A percentile compares a stretch with the other conserved stretches of the same genome.
These are phyloP conservation scores for Glaciozyma antarctica DNA, from an alignment of 768 basidiomycete genomes.

Conservation along the genomic window DNA sequence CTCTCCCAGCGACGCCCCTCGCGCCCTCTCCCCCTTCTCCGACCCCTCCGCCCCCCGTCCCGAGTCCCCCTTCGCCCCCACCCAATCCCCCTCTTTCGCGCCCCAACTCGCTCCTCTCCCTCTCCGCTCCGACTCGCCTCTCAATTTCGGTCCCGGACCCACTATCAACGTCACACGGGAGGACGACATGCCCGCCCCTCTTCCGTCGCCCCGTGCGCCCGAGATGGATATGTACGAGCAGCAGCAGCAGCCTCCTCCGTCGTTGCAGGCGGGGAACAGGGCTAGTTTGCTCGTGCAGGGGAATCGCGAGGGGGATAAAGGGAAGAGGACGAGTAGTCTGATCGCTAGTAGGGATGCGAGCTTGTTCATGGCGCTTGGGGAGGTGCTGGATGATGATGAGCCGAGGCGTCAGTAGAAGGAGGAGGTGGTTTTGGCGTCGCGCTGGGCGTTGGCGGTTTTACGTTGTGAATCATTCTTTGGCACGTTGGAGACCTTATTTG, in stretches of 20 bases:
- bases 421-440: no score
- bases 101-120: neutral
- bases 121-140: constrained; percentile 3
- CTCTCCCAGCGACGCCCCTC: no score
- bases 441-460: no score
- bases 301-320: neutral
- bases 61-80: neutral
- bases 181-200: neutral
- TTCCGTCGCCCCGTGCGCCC: neutral
- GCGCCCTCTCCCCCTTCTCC: no score
- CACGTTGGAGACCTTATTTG: no score
- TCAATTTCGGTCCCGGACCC: neutral
- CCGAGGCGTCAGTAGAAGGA: no score
- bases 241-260: neutral
- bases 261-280: neutral
- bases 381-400: neutral
- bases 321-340: constrained; percentile 15
- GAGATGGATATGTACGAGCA: no score
- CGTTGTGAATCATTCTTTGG: no score
- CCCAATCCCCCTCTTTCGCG: neutral
- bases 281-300: neutral
- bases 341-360: constrained; percentile 27
- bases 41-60: neutral
- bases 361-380: constrained; percentile 29
- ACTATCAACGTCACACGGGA: neutral